Evolutionary conservation across 176 grass and related monocot species (phyloP).

Genomic region (Urochloa ruziziensis): DNA sequence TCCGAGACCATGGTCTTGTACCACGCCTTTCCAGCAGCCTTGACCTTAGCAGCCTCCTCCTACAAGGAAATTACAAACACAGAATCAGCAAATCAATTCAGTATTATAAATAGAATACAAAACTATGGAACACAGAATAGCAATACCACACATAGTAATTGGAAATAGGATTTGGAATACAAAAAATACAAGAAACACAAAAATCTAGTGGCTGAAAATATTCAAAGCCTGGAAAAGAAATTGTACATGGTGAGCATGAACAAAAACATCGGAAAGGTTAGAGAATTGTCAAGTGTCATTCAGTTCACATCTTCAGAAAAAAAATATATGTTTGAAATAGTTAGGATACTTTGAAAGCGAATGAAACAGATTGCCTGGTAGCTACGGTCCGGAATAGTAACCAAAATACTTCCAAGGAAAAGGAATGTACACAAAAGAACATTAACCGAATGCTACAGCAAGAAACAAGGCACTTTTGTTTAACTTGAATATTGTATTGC

Average conservation of each 20-base stretch:
- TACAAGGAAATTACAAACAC: not conserved
- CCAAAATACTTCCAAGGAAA: not conserved
- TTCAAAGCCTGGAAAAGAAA: not conserved
- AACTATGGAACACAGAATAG: too few relatives aligned
- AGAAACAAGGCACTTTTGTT: too few relatives aligned
- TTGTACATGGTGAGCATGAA: not conserved
- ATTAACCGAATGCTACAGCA: too few relatives aligned
- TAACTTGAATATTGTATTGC: too few relatives aligned
- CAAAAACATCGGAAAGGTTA: not conserved
- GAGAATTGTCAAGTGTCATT: not conserved
- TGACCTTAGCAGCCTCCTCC: slow-evolving; percentile 53
- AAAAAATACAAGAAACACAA: not conserved
- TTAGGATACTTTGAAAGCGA: too few relatives aligned
- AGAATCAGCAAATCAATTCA: not conserved
- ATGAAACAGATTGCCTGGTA: too few relatives aligned
- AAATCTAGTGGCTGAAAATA: not conserved
- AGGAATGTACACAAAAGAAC: too few relatives aligned
- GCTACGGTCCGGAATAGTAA: not conserved
- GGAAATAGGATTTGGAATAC: not conserved
- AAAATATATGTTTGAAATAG: not conserved
- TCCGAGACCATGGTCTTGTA: slow-evolving; percentile 90
- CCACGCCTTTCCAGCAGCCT: slow-evolving; percentile 69
- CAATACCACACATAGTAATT: too few relatives aligned
- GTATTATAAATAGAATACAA: not conserved
- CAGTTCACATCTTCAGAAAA: not conserved